Conservation (phyloP, 495 filamentous ascomycete species). For the Xylaria acuta region DNA sequence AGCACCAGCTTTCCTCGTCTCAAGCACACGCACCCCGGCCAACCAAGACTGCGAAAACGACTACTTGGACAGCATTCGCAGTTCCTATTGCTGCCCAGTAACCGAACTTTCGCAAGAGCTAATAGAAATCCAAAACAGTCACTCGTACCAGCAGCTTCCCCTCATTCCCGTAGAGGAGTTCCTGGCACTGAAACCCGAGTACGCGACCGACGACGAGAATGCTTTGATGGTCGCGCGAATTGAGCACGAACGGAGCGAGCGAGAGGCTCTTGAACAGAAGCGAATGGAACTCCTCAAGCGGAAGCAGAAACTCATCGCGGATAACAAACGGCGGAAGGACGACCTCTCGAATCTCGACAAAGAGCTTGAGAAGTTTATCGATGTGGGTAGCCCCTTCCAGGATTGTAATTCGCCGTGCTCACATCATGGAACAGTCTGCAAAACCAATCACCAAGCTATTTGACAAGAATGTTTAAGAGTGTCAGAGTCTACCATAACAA, state of each 20-base stretch:
- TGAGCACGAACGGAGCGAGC: constrained; percentile 85
- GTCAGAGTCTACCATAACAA: neutral
- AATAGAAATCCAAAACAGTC: constrained; percentile 57
- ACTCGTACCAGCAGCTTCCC: constrained; percentile 85
- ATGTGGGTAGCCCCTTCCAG: constrained; percentile 51
- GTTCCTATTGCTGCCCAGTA: constrained; percentile 13
- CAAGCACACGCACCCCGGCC: constrained; percentile 7
- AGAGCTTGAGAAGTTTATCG: constrained; percentile 90
- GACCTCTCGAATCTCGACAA: constrained; percentile 87
- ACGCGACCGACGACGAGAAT: constrained; percentile 70
- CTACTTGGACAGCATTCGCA: neutral
- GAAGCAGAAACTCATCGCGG: constrained; percentile 89
- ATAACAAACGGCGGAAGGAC: constrained; percentile 95
- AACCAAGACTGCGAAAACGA: neutral
- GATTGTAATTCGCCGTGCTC: constrained; percentile 18
- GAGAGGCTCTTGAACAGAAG: constrained; percentile 85
- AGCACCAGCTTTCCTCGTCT: neutral
- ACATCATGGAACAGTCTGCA: constrained; percentile 62
- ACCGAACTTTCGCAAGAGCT: constrained; percentile 32
- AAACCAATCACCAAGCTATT: constrained; percentile 86
- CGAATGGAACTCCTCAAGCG: constrained; percentile 84
- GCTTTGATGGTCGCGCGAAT: constrained; percentile 90
- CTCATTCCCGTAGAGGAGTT: constrained; percentile 86
- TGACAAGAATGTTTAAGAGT: constrained; percentile 67
- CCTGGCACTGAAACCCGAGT: constrained; percentile 76